Evolutionary conservation across 1,139 yeast species (phyloP).

Genomic region (Waltiozyma sp.): DNA sequence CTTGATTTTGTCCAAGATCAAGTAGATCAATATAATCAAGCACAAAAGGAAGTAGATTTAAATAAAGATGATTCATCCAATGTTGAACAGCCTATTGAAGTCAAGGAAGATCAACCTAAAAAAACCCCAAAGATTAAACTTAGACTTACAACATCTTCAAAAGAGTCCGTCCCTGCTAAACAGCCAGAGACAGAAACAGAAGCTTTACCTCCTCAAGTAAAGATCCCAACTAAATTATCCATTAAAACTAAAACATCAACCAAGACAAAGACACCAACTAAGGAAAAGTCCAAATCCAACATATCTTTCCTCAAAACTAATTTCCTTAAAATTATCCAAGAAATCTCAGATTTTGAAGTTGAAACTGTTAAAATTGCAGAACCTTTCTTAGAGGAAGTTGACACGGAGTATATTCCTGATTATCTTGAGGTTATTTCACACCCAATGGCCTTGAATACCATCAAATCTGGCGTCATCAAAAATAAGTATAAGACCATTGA

Average conservation of each 20-base stretch:
- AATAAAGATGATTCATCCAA: background rate
- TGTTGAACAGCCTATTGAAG: conserved; percentile 1
- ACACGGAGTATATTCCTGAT: conserved; percentile 51
- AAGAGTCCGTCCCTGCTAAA: background rate
- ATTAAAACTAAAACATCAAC: background rate
- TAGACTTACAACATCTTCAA: conserved; percentile 1
- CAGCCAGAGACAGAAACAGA: background rate
- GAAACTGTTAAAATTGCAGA: conserved; percentile 23
- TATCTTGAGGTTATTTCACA: conserved; percentile 57
- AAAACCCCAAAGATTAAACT: conserved; percentile 10
- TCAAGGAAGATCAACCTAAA: conserved; percentile 3
- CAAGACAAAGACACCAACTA: background rate
- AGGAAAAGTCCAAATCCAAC: background rate
- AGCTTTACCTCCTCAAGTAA: background rate
- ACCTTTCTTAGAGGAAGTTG: conserved; percentile 46
- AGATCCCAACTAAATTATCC: background rate
- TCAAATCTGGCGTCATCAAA: conserved; percentile 30
- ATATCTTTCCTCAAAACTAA: conserved; percentile 5
- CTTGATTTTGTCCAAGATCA: conserved; percentile 32
- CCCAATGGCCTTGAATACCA: conserved; percentile 66
- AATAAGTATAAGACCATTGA: conserved; percentile 19
- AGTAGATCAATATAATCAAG: conserved; percentile 17
- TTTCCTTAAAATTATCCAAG: conserved; percentile 10
- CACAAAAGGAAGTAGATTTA: background rate
- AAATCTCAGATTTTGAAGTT: conserved; percentile 12